Evolutionary conservation across 2,329 filamentous ascomycete genomes (phyloP), one percentile per base, ranked within the genome.

Genomic region (Fusarium udum): DNA sequence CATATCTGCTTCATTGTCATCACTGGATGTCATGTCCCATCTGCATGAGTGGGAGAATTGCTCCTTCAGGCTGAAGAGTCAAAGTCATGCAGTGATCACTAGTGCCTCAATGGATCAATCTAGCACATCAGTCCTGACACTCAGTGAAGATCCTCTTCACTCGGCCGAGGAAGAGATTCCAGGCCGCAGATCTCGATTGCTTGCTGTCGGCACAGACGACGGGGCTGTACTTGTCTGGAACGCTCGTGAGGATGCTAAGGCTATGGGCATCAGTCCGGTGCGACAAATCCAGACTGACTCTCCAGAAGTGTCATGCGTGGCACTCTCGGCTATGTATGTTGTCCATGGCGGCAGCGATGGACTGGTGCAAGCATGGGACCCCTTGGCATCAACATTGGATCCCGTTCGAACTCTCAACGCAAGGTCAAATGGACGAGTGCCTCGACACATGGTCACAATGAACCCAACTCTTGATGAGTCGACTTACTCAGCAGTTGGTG

Each of bases 311-410:
- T 93, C 95, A 0, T 94, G 91, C 69, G 82, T 99, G 22, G 96
- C 92, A 11, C 81, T 97, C 52, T 94, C 95, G 3, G 93, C 94
- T 4, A 85, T 99, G 22, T 97, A 97, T 79, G 84, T 99, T 22
- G 93, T 98, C 12, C 94, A 97, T 80, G 96, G 96, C 56, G 96
- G 96, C 32, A 97, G 93, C 75, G 96, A 99, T 82, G 95, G 96
- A 2, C 88, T 98, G 7, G 95, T 97, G 9, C 96, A 98, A 81
- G 93, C 95, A 11, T 99, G 96, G 96, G 96, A 99, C 83, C 93
- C 93, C n/a, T 85, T 99, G 52, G 94, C 92, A 2, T 98, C 95
- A 4, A 92, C 88, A 0, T 83, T 87, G 24, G 90, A 92, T 26
- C 94, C 96, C 1, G 88, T 98, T 58, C 91, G 95, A 43, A 98